These are phyloP conservation scores for Hypoxylon lenormandii DNA, from an alignment of 495 filamentous ascomycete species.

Conservation along the genomic window DNA sequence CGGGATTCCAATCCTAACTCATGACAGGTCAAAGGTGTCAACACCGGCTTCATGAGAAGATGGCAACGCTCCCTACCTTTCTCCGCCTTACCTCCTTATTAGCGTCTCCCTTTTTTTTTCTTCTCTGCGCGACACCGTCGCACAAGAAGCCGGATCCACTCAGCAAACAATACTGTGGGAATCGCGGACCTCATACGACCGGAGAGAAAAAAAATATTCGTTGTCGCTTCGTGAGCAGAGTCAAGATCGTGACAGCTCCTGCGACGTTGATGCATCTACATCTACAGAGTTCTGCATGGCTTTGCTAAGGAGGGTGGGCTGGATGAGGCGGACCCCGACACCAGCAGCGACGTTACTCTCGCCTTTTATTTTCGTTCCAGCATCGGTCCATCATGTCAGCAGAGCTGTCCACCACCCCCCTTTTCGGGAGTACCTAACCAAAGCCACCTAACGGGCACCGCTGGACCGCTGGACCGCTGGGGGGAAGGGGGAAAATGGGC, in stretches of 20 bases:
- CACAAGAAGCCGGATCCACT: conserved; percentile 32
- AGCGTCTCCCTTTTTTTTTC: conserved; percentile 20
- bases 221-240: conserved; percentile 10
- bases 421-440: conserved; percentile 24
- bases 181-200: conserved; percentile 28
- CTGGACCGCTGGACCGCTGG: conserved; percentile 19
- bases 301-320: conserved; percentile 20
- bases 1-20: conserved; percentile 43
- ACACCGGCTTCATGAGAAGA: conserved; percentile 26
- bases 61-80: conserved; percentile 21
- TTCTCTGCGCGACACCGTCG: conserved; percentile 24
- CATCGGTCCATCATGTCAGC: conserved; percentile 44
- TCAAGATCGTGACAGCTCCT: conserved; percentile 16
- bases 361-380: conserved; percentile 34
- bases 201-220: conserved; percentile 21
- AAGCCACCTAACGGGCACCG: conserved; percentile 13
- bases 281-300: conserved; percentile 25
- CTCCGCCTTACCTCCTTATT: conserved; percentile 27
- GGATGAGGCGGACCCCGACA: conserved; percentile 32
- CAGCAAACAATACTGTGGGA: conserved; percentile 31
- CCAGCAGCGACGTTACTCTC: conserved; percentile 35
- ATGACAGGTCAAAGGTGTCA: conserved; percentile 37
- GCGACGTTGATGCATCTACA: conserved; percentile 21
- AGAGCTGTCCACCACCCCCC: conserved; percentile 1
- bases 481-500: conserved; percentile 29